A percentile compares a stretch with the other conserved stretches of the same genome.
Conservation (phyloP, 2,329 filamentous ascomycete genomes). For the Aspergillus caelatus region DNA sequence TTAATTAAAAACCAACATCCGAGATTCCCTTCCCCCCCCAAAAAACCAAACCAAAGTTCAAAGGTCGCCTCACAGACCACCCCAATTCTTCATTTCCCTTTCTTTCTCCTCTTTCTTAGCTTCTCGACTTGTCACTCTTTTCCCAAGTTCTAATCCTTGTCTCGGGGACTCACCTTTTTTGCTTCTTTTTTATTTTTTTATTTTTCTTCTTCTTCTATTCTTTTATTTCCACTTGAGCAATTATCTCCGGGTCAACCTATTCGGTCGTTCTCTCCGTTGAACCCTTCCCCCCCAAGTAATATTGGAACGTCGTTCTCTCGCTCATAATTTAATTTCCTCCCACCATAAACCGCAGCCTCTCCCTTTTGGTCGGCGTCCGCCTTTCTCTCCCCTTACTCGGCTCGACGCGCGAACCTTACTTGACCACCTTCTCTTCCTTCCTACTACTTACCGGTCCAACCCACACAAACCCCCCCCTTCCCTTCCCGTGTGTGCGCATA, state of each 20-base stretch:
- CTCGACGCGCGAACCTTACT: conserved; percentile 15
- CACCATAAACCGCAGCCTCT: neutral
- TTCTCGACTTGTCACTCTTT: conserved; percentile 19
- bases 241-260: conserved; percentile 8
- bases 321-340: conserved; percentile 6
- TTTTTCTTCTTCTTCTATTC: conserved; percentile 19
- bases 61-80: conserved; percentile 10
- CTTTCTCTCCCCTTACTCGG: conserved; percentile 8
- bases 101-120: conserved; percentile 20
- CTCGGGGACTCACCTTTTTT: neutral
- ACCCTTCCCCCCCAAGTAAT: neutral
- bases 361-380: conserved; percentile 9
- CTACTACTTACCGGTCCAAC: neutral
- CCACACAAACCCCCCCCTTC: conserved; percentile 1
- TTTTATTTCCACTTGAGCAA: conserved; percentile 12
- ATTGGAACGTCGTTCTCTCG: conserved; percentile 2
- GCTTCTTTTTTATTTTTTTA: conserved; percentile 18
- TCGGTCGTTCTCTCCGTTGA: conserved; percentile 13
- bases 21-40: neutral
- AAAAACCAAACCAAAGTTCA: neutral
- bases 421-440: neutral
- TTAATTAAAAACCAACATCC: conserved; percentile 3
- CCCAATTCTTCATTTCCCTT: conserved; percentile 7
- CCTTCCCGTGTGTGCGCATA: conserved; percentile 31
- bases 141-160: conserved; percentile 14